These are phyloP conservation scores for Colletotrichum somersetense DNA, from an alignment of 2,329 filamentous ascomycete species.

Conservation along the genomic window DNA sequence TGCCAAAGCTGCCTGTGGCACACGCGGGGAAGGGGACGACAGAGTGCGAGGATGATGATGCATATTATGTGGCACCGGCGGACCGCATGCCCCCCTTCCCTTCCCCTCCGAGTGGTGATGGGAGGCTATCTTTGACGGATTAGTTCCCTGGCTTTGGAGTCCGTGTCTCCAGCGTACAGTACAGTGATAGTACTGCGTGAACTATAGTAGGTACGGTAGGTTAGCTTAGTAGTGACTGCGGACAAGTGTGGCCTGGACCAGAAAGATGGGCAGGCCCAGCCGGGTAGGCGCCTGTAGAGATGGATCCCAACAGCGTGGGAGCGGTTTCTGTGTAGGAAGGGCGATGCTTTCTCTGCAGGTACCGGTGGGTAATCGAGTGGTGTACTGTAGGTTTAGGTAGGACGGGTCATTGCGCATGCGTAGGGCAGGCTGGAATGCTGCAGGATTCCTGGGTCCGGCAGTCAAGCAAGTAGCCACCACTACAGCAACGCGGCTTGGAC, in stretches of 20 bases:
- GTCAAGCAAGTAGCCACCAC: not conserved
- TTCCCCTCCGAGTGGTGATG: not conserved
- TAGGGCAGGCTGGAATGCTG: constrained; percentile 9
- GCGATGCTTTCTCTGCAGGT: not conserved
- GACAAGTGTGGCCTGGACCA: not conserved
- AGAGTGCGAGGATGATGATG: not conserved
- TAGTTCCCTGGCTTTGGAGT: not conserved
- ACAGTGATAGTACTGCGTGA: not conserved
- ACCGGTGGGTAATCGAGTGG: not conserved
- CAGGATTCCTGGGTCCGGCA: not conserved
- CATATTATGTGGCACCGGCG: not conserved
- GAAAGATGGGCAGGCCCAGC: not conserved
- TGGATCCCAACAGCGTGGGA: not conserved
- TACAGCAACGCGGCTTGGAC: not conserved
- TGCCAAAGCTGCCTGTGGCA: not conserved
- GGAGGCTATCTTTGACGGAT: not conserved
- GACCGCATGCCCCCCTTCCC: not conserved
- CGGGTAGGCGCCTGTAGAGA: not conserved
- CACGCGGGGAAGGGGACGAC: not conserved
- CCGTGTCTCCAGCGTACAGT: not conserved
- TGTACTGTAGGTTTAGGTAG: not conserved
- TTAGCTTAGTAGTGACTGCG: not conserved
- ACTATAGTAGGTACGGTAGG: too few species aligned
- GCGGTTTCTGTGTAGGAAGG: not conserved
- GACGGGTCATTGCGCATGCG: not conserved